These are phyloP conservation scores for Barnettozyma pratensis DNA, from an alignment of 805 yeast genomes.

Conservation along the genomic window DNA sequence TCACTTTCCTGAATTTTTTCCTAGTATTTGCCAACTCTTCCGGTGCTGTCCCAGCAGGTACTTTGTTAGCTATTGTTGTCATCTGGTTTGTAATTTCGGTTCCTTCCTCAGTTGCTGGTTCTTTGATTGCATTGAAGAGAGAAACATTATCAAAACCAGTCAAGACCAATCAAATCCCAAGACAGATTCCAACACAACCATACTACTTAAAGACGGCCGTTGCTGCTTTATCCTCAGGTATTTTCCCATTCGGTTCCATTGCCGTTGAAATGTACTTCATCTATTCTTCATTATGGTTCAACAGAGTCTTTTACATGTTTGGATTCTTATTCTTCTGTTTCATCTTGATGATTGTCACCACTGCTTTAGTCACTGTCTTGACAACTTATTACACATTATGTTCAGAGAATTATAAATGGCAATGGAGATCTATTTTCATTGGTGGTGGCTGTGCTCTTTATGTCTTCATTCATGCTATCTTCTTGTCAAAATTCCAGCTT, in stretches of 20 bases:
- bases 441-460: constrained; percentile 89
- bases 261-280: constrained; percentile 94
- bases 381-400: constrained; percentile 81
- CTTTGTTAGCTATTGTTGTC: constrained; percentile 71
- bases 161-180: constrained; percentile 89
- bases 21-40: constrained; percentile 75
- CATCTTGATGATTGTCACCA: constrained; percentile 74
- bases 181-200: constrained; percentile 93
- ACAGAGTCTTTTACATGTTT: constrained; percentile 92
- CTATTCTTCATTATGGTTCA: constrained; percentile 88
- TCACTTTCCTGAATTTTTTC: constrained; percentile 75
- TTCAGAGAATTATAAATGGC: constrained; percentile 94
- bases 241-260: constrained; percentile 92
- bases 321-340: constrained; percentile 91
- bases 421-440: constrained; percentile 84
- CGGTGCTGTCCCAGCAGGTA: constrained; percentile 92
- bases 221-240: constrained; percentile 71
- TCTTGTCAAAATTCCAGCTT: constrained; percentile 63
- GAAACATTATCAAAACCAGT: constrained; percentile 65
- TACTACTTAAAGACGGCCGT: constrained; percentile 69
- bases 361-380: constrained; percentile 73
- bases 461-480: constrained; percentile 76
- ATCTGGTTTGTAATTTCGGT: constrained; percentile 85
- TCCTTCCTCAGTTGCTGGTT: constrained; percentile 82
- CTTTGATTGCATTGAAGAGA: constrained; percentile 66